phyloP scores from a whole-genome alignment of 1,284 basidiomycete genomes.

The Austroboletus niveus region DNA sequence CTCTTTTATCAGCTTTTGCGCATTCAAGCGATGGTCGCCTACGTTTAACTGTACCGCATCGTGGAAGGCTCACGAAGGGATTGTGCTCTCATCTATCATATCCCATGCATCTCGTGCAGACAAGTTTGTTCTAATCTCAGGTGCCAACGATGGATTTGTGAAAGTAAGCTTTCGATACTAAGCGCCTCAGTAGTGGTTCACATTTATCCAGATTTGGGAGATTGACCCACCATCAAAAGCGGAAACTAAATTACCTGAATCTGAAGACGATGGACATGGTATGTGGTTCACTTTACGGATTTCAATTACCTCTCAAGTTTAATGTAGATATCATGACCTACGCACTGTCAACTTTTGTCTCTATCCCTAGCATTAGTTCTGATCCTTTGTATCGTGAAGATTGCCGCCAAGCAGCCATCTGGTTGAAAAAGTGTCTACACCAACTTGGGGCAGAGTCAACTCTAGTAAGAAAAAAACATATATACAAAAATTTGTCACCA shows the following conservation, averaged over 20 bases:
- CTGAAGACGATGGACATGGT: slow-evolving; percentile 25
- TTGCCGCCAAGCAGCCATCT: slow-evolving; percentile 89
- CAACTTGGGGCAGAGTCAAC: slow-evolving; percentile 82
- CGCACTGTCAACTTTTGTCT: slow-evolving; percentile 83
- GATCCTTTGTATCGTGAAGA: slow-evolving; percentile 73
- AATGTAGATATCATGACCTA: slow-evolving; percentile 61
- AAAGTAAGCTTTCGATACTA: slow-evolving; percentile 49
- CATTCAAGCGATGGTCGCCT: slow-evolving; percentile 67
- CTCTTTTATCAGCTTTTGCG: slow-evolving; percentile 4
- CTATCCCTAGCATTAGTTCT: slow-evolving; percentile 84
- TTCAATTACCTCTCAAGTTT: slow-evolving; percentile 8
- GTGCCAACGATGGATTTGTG: slow-evolving; percentile 82
- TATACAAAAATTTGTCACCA: slow-evolving; percentile 7
- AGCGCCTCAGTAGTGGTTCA: background rate
- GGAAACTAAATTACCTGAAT: slow-evolving; percentile 10
- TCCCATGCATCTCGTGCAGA: slow-evolving; percentile 34
- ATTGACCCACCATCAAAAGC: slow-evolving; percentile 37
- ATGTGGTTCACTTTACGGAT: background rate
- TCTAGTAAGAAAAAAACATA: slow-evolving; percentile 59
- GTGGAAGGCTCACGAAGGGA: slow-evolving; percentile 79
- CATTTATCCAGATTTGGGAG: slow-evolving; percentile 53
- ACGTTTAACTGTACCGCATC: slow-evolving; percentile 81
- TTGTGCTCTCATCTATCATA: slow-evolving; percentile 76
- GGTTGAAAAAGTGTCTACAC: slow-evolving; percentile 82
- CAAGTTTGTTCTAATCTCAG: slow-evolving; percentile 63